Base-by-base conservation (phyloP, 441 rosid genomes). In the Populus hybrid region DNA sequence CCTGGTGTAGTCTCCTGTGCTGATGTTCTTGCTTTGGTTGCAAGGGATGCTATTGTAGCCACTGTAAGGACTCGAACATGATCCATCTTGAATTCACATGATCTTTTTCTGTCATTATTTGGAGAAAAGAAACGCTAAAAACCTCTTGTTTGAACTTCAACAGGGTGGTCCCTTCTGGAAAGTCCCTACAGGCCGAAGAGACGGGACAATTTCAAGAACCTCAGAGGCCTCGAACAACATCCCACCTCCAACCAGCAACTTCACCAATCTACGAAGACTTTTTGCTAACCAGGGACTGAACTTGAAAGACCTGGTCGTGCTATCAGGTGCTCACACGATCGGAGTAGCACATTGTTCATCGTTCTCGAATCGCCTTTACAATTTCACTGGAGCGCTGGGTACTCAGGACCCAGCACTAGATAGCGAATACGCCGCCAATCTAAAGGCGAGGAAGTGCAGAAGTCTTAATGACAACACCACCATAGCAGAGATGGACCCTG, bases 101-200 rank as follows among this genome's bases (percentile, higher is more conserved):
- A 28, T 28, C 30, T 28, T 28, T 28, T 28, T 28, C 30, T 28
- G 4, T 6, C n/a, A 53, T 53, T 53, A 42, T 5, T 53, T 16
- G 20, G 30, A 28, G 30, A 28, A 28, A 28, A 28, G 30, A 28
- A 28, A 28, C 30, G 21, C 6, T 14, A 53, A 53, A 0, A 53
- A 3, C 21, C 61, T 16, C 7, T 16, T 53, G 61, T 53, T 16
- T 63, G 38, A 21, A n/a, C 10, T 73, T 46, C 6, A 2, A 72
- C 61, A 90, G 95, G 95, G 97, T 77, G 97, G 95, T 77, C 98
- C 97, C 9, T 88, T 69, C 23, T 94, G 98, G 97, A 82, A 36
- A 2, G 97, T 92, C 38, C 95, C 95, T 5, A 90, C 97, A 0
- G 98, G 94, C 1, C 72, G 95, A 77, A 82, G 98, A 81, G 95